Conservation (phyloP, 2,329 filamentous ascomycete genomes). For the Fusarium vanettenii region DNA sequence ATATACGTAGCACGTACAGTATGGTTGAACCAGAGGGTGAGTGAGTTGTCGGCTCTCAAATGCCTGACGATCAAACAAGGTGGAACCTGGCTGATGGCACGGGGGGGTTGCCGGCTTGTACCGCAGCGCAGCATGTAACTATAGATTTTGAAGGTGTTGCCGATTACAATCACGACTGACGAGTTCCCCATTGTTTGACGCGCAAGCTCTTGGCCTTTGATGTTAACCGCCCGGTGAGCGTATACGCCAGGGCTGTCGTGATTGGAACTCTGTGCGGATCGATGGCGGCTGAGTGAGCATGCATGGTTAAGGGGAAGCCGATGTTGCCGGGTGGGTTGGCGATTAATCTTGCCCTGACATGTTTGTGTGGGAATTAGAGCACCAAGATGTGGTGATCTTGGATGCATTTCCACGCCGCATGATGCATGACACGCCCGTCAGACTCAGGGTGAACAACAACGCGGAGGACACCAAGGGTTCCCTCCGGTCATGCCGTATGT, state of each 20-base stretch:
- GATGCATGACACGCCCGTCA: neutral
- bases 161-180: slow-evolving; percentile 12
- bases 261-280: slow-evolving; percentile 16
- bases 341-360: slow-evolving; percentile 22
- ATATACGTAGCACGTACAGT: slow-evolving; percentile 1
- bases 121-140: neutral
- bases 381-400: slow-evolving; percentile 1
- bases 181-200: slow-evolving; percentile 32
- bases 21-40: slow-evolving; percentile 18
- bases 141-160: slow-evolving; percentile 13
- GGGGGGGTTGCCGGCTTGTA: slow-evolving; percentile 9
- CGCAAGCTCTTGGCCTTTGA: slow-evolving; percentile 21
- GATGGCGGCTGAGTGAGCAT: slow-evolving; percentile 35
- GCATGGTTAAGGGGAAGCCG: slow-evolving; percentile 29
- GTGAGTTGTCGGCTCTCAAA: slow-evolving; percentile 32
- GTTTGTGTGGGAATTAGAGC: slow-evolving; percentile 4
- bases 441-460: neutral
- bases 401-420: neutral
- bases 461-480: neutral
- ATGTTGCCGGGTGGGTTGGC: slow-evolving; percentile 21
- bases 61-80: slow-evolving; percentile 37
- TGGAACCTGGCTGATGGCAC: slow-evolving; percentile 32
- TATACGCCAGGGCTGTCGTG: slow-evolving; percentile 11
- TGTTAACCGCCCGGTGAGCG: slow-evolving; percentile 1
- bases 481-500: neutral